Conservation (phyloP, 805 yeast genomes). For the Saccharomyces kudriavzevii region DNA sequence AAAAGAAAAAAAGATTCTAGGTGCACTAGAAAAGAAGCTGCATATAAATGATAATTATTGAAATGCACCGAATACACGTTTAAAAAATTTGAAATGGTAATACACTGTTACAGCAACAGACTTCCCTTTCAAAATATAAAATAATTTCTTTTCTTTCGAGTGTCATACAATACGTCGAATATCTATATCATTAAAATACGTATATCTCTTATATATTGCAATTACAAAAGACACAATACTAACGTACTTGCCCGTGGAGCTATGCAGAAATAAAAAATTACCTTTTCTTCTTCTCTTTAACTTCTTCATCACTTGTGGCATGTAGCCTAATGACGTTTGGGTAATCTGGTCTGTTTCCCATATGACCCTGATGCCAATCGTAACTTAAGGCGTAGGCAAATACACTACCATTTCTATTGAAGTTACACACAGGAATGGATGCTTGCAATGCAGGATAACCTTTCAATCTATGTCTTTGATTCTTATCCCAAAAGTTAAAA, state of each 20-base stretch:
- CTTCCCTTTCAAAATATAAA: too few species aligned
- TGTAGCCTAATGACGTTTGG: slow-evolving; percentile 76
- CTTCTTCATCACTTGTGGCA: slow-evolving; percentile 78
- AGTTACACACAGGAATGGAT: slow-evolving; percentile 68
- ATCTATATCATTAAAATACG: not conserved
- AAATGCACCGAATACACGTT: not conserved
- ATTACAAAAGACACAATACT: not conserved
- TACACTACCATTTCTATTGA: slow-evolving; percentile 74
- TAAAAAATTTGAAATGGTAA: not conserved
- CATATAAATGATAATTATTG: not conserved
- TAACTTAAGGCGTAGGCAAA: slow-evolving; percentile 88
- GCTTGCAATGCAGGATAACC: slow-evolving; percentile 62
- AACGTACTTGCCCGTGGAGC: not conserved
- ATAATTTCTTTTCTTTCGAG: not conserved
- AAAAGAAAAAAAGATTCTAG: not conserved
- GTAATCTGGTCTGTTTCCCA: slow-evolving; percentile 63
- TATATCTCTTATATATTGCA: not conserved
- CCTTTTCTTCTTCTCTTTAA: slow-evolving; percentile 43
- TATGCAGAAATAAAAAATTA: slow-evolving; percentile 1
- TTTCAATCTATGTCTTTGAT: slow-evolving; percentile 77
- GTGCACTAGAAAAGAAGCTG: not conserved
- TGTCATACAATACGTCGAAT: not conserved
- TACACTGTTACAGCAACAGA: not conserved
- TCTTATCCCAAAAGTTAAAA: slow-evolving; percentile 93
- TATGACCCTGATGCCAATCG: slow-evolving; percentile 93